A percentile compares a stretch with the other conserved stretches of the same genome.
phyloP scores from a whole-genome alignment of 495 filamentous ascomycete genomes.

The Penicillium bovifimosum region DNA sequence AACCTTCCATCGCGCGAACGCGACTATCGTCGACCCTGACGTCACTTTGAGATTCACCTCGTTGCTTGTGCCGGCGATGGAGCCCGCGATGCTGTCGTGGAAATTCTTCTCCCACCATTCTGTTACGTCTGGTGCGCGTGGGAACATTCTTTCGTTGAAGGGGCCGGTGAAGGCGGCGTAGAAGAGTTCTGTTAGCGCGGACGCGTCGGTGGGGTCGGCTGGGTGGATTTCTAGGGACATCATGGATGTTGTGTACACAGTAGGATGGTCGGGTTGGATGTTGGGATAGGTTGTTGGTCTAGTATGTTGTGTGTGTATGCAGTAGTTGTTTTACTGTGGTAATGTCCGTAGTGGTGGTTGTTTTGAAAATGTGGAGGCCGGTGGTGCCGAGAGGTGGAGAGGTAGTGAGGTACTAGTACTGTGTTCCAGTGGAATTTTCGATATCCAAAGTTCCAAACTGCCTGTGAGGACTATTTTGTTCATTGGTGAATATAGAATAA shows the following conservation, averaged over 20 bases:
- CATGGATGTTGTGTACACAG: not conserved
- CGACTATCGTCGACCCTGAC: slow-evolving; percentile 11
- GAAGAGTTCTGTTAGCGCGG: slow-evolving; percentile 17
- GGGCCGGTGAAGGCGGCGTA: slow-evolving; percentile 17
- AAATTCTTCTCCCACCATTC: slow-evolving; percentile 14
- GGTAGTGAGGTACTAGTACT: too few relatives aligned
- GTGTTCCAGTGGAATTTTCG: too few relatives aligned
- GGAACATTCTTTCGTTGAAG: slow-evolving; percentile 24
- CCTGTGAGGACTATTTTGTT: too few relatives aligned
- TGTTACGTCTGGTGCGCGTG: slow-evolving; percentile 19
- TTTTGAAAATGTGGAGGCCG: too few relatives aligned
- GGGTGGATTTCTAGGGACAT: slow-evolving; percentile 18
- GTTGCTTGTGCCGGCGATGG: not conserved
- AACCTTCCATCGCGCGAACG: slow-evolving; percentile 25
- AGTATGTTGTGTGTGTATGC: too few relatives aligned
- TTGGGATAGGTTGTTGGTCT: not conserved
- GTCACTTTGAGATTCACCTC: slow-evolving; percentile 17
- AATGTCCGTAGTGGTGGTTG: too few relatives aligned
- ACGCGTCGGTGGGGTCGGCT: slow-evolving; percentile 13
- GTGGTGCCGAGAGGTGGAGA: not conserved
- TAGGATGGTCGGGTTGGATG: not conserved
- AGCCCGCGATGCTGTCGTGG: not conserved
- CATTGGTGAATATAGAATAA: not conserved
- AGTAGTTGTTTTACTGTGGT: too few relatives aligned
- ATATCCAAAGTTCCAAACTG: too few relatives aligned